Base-by-base conservation (phyloP, 805 yeast species). In the Starmerella stigmatis region DNA sequence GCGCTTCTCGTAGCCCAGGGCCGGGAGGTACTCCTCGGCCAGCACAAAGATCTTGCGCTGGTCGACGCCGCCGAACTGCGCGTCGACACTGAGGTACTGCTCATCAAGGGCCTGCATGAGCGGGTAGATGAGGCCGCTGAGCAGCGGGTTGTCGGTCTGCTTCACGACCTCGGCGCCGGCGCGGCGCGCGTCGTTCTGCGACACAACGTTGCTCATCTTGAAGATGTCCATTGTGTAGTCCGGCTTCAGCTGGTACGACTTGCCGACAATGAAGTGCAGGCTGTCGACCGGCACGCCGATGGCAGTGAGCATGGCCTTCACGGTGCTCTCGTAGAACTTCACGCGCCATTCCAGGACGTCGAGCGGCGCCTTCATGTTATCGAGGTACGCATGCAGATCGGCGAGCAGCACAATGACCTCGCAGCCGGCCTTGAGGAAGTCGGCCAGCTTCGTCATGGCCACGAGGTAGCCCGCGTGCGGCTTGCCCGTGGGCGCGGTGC, bases 121-220 rank as follows among this genome's bases (percentile, higher is more conserved):
- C 45, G 99, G 99, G 67, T 92, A 92, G 56, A 92, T 86, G 63
- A 92, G 75, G 8, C 98, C 98, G 32, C 89, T 78, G 48, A 92
- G 74, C 55, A 86, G 74, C 31, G 99, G 98, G 65, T 88, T 88
- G 29, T 85, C 78, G 38, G 88, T 96, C 69, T 92, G 98, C 64
- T 92, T 92, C 51, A 92, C 99, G 45, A 92, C 99, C 66, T 92
- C 99, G 10, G 99, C 97, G 64, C 99, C 99, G 2, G 99, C 99
- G 65, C 98, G 79, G 69, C 85, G 85, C 49, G 97, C 96, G 62
- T 88, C 97, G 62, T 89, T 88, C 67, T 85, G 96, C 20, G 94
- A 79, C 23, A 86, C 95, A 37, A 69, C 63, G 64, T 89, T 92
- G 38, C 94, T 74, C 60, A 92, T 64, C 64, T 78, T 79, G 76